Evolutionary conservation across 1,284 basidiomycete genomes (phyloP).

Genomic region (Malassezia nana): DNA sequence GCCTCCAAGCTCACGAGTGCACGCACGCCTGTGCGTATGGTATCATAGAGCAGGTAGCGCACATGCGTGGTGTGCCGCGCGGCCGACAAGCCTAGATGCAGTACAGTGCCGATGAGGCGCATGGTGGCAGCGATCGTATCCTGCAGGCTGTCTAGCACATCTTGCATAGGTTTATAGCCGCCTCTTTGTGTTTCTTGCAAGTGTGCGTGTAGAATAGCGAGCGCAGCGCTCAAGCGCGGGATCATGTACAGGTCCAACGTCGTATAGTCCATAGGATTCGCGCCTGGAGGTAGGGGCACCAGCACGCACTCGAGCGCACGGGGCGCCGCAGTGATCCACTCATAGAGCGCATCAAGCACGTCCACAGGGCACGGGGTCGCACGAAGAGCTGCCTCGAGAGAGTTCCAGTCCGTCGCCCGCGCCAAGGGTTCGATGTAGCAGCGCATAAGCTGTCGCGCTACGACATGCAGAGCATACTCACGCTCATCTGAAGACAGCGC

Average conservation of each 20-base stretch:
- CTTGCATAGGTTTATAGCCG: not conserved
- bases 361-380: not conserved
- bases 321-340: conserved; percentile 1
- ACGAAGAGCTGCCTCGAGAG: not conserved
- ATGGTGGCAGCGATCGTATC: conserved; percentile 5
- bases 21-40: conserved; percentile 2
- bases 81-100: conserved; percentile 11
- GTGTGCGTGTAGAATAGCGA: conserved; percentile 8
- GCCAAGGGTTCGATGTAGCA: conserved; percentile 10
- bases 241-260: conserved; percentile 15
- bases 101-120: conserved; percentile 13
- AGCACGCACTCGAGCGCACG: not conserved
- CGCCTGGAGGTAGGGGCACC: not conserved
- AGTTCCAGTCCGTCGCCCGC: not conserved
- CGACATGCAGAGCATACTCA: conserved; percentile 3
- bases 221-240: conserved; percentile 7
- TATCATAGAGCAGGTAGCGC: conserved; percentile 13
- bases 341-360: not conserved
- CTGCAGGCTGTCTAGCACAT: not conserved
- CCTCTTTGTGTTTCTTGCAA: not conserved
- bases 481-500: not conserved
- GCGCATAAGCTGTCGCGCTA: conserved; percentile 1
- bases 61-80: not conserved
- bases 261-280: not conserved
- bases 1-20: not conserved